Conservation (phyloP, 148 eudicot species). For the Agrostemma githago region DNA sequence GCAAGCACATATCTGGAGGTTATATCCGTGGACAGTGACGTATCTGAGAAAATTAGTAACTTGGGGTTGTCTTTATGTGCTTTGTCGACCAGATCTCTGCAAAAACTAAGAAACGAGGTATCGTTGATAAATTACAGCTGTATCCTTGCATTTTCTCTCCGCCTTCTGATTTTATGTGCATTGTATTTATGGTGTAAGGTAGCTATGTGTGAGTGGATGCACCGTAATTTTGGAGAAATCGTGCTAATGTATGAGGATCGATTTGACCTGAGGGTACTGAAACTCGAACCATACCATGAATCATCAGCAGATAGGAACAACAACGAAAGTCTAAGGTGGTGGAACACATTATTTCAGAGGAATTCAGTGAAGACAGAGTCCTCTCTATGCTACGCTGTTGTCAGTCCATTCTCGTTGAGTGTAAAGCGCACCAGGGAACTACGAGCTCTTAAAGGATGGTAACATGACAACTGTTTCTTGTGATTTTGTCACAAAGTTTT, state of each 20-base stretch:
- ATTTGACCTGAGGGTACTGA: constrained; percentile 67
- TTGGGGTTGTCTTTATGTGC: constrained; percentile 66
- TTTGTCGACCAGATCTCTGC: constrained; percentile 80
- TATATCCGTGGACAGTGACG: constrained; percentile 79
- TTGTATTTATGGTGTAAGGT: constrained; percentile 47
- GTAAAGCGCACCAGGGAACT: constrained; percentile 85
- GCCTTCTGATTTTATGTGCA: constrained; percentile 22
- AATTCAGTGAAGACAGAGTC: constrained; percentile 40
- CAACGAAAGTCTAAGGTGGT: constrained; percentile 52
- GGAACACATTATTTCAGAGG: constrained; percentile 48
- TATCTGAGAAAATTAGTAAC: constrained; percentile 62
- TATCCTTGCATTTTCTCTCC: background rate
- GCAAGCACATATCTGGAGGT: constrained; percentile 89
- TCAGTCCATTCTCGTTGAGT: constrained; percentile 42
- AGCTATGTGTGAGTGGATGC: constrained; percentile 82
- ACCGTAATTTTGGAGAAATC: constrained; percentile 81
- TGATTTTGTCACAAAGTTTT: background rate
- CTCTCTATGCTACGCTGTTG: constrained; percentile 34
- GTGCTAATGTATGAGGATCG: constrained; percentile 91
- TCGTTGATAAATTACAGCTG: constrained; percentile 7
- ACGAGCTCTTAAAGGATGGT: constrained; percentile 87
- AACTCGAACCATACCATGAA: constrained; percentile 40
- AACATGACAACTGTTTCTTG: constrained; percentile 26
- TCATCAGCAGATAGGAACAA: constrained; percentile 30
- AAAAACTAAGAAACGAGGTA: constrained; percentile 91